Base-by-base conservation (phyloP, 768 basidiomycete species). In the Trametes meyenii region DNA sequence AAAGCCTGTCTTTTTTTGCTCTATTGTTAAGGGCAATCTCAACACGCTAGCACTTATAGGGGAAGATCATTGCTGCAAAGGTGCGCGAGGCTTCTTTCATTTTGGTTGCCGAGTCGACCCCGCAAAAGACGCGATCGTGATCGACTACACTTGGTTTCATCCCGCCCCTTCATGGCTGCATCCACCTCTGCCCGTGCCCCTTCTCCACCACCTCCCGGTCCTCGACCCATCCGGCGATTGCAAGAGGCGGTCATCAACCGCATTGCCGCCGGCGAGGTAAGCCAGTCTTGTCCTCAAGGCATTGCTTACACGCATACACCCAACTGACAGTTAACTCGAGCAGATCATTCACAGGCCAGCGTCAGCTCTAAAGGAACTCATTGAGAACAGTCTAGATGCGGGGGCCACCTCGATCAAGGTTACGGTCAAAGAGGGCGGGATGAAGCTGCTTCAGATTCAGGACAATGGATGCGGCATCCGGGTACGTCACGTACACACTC, bases 391-490 rank as follows among this genome's bases (percentile, higher is more conserved):
- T 21, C 81, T 99, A n/a, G 97, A 99, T 76, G 97, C 97, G 0
- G 89, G 92, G 0, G 79, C 93, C 23, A 95, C 91, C 0, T 86
- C 86, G 0, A 94, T 98, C 71, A 87, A 89, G 39, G 79, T 98
- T 54, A 92, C 87, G 0, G 81, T 96, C 66, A 98, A 97, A 74
- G 96, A 99, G 64, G 97, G 96, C 1, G 97, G 97, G 3, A 78
- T 98, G 79, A 98, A 96, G 72, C 77, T 96, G 16, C 82, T 98
- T 39, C 94, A 97, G 75, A 96, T 98, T 54, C 92, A 95, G 69
- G 97, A 99, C 71, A 97, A 99, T 71, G 96, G 97, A 0, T 92
- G 86, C 74, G 97, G 96, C 2, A 98, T 98, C 69, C 84, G 90
- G 49, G 95, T 94, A 68, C 70, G 88, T 76, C 29, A 21, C n/a